Evolutionary conservation across 306 rosid genomes (phyloP), one percentile per base, ranked within the genome.

Genomic region (Canavalia gladiata): DNA sequence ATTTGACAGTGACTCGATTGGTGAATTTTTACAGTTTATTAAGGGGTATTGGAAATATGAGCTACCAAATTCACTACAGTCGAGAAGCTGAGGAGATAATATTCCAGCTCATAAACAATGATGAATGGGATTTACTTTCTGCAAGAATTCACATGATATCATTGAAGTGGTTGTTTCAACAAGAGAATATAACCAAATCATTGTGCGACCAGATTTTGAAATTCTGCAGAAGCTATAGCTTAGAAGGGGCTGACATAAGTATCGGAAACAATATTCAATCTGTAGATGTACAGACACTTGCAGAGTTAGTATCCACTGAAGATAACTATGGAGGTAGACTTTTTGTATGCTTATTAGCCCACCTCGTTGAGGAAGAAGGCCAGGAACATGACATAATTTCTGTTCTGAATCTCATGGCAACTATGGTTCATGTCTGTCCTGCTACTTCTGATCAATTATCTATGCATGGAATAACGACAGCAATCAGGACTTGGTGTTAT

Each of bases 131-230:
- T 84, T 83, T 93, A 80, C 88, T 88, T 84, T 86, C 91, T 59
- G 84, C 94, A 74, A 85, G 90, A 84, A 85, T 91, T 87, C 97
- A 93, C 86, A 74, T 82, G 12, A 80, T 89, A 68, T 86, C 99
- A 12, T 82, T 95, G 84, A 89, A 89, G 78, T 93, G 99, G 99
- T 79, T 95, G 89, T 95, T 95, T 81, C 97, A 91, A 84, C 98
- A 95, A 87, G 96, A 93, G 82, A 88, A 60, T 71, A 82, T 93
- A 67, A 81, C 81, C 43, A 74, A 86, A 43, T 82, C 89, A 42
- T 77, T 91, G 80, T 82, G 88, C 76, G 68, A 68, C 82, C 98
- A 95, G 89, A 87, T 93, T 80, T 83, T 91, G 88, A 86, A 89
- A 82, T 88, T 93, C 63, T 88, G 96, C 88, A 68, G 89, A 86